phyloP scores from a whole-genome alignment of 495 filamentous ascomycete species.

The Poronia punctata region DNA sequence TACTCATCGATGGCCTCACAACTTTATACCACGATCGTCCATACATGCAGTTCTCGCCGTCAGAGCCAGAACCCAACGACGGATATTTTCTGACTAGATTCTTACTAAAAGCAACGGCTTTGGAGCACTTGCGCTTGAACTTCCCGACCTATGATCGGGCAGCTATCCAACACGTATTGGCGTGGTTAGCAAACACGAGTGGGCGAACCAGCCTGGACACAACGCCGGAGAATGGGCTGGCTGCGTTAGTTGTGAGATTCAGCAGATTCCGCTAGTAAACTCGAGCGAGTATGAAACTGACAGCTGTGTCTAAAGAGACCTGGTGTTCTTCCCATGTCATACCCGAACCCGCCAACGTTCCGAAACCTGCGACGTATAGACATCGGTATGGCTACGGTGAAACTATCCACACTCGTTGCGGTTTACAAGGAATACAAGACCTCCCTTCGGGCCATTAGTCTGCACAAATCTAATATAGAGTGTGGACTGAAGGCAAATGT shows the following conservation, averaged over 20 bases:
- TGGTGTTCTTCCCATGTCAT: conserved; percentile 1
- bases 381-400: conserved; percentile 25
- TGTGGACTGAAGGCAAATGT: conserved; percentile 13
- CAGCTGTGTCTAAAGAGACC: neutral
- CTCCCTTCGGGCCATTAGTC: conserved; percentile 23
- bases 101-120: conserved; percentile 15
- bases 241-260: neutral
- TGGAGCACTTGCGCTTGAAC: conserved; percentile 27
- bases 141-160: conserved; percentile 9
- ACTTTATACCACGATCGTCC: neutral
- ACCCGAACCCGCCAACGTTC: conserved; percentile 15
- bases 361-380: conserved; percentile 29
- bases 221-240: neutral
- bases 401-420: conserved; percentile 14
- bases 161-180: conserved; percentile 10
- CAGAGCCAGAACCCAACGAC: neutral
- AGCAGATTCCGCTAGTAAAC: neutral
- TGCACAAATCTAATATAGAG: conserved; percentile 20
- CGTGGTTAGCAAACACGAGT: conserved; percentile 16
- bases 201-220: neutral
- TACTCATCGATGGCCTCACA: conserved; percentile 30
- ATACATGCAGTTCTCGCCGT: neutral
- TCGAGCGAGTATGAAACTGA: neutral
- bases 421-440: conserved; percentile 28
- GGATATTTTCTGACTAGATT: conserved; percentile 15